Conservation (phyloP, 179 eudicot genomes). For the Drosera spatulata region DNA sequence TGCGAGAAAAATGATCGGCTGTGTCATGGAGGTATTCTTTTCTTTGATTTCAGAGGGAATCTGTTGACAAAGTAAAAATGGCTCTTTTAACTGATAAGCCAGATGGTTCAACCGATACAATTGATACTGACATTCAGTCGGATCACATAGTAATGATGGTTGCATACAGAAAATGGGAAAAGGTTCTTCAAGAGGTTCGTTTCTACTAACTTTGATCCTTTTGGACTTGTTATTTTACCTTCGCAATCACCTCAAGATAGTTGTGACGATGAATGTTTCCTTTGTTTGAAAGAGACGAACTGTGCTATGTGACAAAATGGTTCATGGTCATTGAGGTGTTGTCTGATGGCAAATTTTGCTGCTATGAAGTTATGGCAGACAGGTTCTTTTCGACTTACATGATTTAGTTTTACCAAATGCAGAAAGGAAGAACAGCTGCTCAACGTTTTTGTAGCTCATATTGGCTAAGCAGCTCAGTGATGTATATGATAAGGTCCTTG, state of each 20-base stretch:
- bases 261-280: no score
- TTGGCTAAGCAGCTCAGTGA: constrained; percentile 84
- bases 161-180: constrained; percentile 87
- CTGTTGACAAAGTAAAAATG: constrained; percentile 69
- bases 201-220: not conserved
- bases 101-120: constrained; percentile 36
- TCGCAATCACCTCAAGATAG: not conserved
- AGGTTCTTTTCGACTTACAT: constrained; percentile 1
- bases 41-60: constrained; percentile 50
- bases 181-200: constrained; percentile 52
- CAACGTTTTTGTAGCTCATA: constrained; percentile 63
- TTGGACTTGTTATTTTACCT: not conserved
- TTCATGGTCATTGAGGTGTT: not conserved
- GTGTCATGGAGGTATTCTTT: not conserved
- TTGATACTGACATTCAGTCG: constrained; percentile 47
- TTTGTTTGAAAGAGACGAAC: no score
- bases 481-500: constrained; percentile 81
- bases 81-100: constrained; percentile 57
- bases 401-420: constrained; percentile 15
- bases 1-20: not conserved
- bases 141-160: constrained; percentile 89
- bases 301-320: not conserved
- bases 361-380: not conserved
- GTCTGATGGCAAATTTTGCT: not conserved
- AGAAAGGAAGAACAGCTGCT: constrained; percentile 81